Evolutionary conservation across 2,329 filamentous ascomycete species (phyloP), one percentile per base, ranked within the genome.

Genomic region (Coccinonectria pachysandricola): DNA sequence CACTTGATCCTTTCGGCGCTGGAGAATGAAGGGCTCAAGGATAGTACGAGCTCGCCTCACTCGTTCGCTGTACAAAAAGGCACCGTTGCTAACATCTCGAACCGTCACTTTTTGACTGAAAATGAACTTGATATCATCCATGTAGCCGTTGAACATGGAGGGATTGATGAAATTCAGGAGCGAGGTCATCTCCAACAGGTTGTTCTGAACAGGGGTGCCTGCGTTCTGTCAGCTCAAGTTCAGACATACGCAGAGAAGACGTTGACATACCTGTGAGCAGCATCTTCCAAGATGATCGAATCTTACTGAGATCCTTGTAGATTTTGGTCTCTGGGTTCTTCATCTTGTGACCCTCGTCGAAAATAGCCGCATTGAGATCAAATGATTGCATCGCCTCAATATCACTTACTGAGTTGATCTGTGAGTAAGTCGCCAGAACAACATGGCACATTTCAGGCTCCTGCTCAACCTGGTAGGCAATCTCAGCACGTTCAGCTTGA

Each of bases 91-190:
- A 7, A 79, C 71, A 43, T 87, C 81, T 19, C 77, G 78, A 12
- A 86, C 81, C 27, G 81, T 87, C 8, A 88, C 83, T 47, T 92
- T 94, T 49, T 92, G 82, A 40, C 84, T 85, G 59, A 98, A 98
- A 24, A 96, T 80, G 27, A 76, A 79, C 31, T 79, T 68, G n/a
- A 98, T 67, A 34, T 87, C 75, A 7, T 91, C 77, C 43, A 80
- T 75, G 37, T 79, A 75, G 18, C 78, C 71, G 7, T 71, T 64
- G 52, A 98, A 98, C 18, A 96, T 69, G 6, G 71, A 60, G 0
- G 91, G 91, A 54, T 96, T 79, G 45, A 98, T 86, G 49, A 98
- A 96, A n/a, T 79, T 84, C 8, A 98, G 70, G 9, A 98, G 71
- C 3, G 86, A 82, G 20, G 86, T 79, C 45, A 98, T 73, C 57